These are phyloP conservation scores for Geoglossum glabrum DNA, from an alignment of 495 filamentous ascomycete genomes.

Conservation along the genomic window DNA sequence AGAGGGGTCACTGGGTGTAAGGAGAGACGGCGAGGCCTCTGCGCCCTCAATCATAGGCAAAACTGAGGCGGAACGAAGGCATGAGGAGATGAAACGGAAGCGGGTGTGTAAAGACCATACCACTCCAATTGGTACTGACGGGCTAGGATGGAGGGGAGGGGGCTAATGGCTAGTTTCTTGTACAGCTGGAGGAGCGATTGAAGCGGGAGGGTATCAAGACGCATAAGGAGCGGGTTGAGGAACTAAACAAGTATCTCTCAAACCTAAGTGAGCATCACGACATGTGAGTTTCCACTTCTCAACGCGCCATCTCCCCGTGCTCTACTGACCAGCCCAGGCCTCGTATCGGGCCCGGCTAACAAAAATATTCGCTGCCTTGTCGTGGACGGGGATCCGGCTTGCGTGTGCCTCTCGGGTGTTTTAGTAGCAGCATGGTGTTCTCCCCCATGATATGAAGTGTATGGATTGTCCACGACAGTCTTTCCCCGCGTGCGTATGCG, in stretches of 20 bases:
- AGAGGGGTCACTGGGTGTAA: background rate
- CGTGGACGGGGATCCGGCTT: too few species aligned
- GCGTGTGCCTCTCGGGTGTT: too few species aligned
- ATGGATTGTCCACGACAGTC: too few species aligned
- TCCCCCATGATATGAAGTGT: too few species aligned
- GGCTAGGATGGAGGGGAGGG: too few species aligned
- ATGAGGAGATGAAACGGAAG: slow-evolving; percentile 62
- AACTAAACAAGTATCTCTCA: slow-evolving; percentile 82
- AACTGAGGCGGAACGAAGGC: slow-evolving; percentile 66
- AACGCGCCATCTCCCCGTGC: background rate
- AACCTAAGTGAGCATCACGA: slow-evolving; percentile 92
- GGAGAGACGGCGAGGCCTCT: background rate
- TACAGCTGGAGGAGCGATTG: slow-evolving; percentile 49
- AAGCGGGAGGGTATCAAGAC: slow-evolving; percentile 76
- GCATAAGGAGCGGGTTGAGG: slow-evolving; percentile 91
- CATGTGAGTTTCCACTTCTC: slow-evolving; percentile 36
- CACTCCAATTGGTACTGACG: background rate
- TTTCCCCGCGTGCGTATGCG: too few species aligned
- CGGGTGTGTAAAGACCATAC: slow-evolving; percentile 35
- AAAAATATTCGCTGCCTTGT: background rate
- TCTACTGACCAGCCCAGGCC: background rate
- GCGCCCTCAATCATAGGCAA: slow-evolving; percentile 23
- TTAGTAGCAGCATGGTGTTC: too few species aligned
- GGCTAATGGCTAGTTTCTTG: background rate
- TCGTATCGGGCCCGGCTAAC: background rate